Evolutionary conservation across 129 eudicot genomes (phyloP).

Genomic region (Apium graveolens): DNA sequence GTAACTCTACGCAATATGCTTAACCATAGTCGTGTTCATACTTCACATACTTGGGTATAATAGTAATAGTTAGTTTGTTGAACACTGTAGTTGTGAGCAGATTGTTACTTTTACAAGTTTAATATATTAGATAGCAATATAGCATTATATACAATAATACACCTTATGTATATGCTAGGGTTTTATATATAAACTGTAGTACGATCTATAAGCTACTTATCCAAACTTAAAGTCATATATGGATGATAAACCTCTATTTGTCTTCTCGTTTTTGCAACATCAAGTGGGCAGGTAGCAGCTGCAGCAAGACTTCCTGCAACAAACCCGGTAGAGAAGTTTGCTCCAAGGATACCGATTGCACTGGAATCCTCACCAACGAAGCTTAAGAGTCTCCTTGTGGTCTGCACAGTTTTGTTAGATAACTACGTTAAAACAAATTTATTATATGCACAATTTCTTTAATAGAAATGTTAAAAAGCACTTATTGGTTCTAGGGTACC

Average conservation of each 20-base stretch:
- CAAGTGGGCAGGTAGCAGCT: conserved; percentile 95
- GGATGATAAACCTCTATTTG: conserved; percentile 75
- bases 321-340: conserved; percentile 89
- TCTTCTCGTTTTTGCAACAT: conserved; percentile 95
- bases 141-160: no score
- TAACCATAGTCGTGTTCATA: no score
- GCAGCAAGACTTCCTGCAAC: conserved; percentile 98
- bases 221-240: not conserved
- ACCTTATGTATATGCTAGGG: not conserved
- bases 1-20: no score
- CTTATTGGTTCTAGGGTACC: conserved; percentile 91
- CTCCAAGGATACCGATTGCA: conserved; percentile 55
- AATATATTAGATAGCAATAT: no score
- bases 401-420: conserved; percentile 20
- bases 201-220: not conserved
- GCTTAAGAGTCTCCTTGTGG: conserved; percentile 52
- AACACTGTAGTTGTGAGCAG: no score
- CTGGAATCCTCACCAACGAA: conserved; percentile 63
- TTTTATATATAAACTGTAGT: not conserved
- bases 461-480: not conserved
- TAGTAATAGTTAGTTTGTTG: no score
- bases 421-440: not conserved
- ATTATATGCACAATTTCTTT: not conserved
- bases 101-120: no score
- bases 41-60: no score